phyloP scores from a whole-genome alignment of 257 asterid genomes.

The Solanum neorickii region DNA sequence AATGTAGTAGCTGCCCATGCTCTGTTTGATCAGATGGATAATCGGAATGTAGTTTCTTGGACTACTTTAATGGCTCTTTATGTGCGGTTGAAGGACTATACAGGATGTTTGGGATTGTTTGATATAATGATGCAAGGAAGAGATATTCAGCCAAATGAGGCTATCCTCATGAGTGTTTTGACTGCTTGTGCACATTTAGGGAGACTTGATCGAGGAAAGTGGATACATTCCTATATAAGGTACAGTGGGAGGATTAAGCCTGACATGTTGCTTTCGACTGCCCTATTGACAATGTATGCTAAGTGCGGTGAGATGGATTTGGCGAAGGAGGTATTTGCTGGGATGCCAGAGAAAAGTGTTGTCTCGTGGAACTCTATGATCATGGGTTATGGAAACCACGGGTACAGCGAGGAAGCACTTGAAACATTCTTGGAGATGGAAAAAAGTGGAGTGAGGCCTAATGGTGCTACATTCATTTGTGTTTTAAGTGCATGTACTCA shows the following conservation, averaged over 20 bases:
- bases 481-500: conserved; percentile 27
- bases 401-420: conserved; percentile 24
- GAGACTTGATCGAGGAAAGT: conserved; percentile 26
- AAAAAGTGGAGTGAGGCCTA: conserved; percentile 19
- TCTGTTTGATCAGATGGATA: conserved; percentile 23
- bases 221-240: conserved; percentile 22
- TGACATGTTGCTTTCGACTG: conserved; percentile 21
- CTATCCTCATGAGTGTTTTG: conserved; percentile 24
- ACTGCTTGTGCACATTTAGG: conserved; percentile 28
- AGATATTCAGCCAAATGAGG: conserved; percentile 24
- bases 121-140: conserved; percentile 19
- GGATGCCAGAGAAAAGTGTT: conserved; percentile 19
- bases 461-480: conserved; percentile 26
- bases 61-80: conserved; percentile 24
- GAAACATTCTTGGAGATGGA: conserved; percentile 24
- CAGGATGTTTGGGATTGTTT: conserved; percentile 18
- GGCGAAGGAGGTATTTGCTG: conserved; percentile 26
- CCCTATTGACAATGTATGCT: conserved; percentile 24
- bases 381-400: conserved; percentile 25
- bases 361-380: conserved; percentile 37
- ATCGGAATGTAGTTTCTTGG: conserved; percentile 24
- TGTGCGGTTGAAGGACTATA: conserved; percentile 17
- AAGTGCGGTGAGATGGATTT: conserved; percentile 19
- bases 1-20: conserved; percentile 9
- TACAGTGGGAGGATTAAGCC: conserved; percentile 5